Conservation (phyloP, 2,329 filamentous ascomycete genomes). For the Periconia sp. region DNA sequence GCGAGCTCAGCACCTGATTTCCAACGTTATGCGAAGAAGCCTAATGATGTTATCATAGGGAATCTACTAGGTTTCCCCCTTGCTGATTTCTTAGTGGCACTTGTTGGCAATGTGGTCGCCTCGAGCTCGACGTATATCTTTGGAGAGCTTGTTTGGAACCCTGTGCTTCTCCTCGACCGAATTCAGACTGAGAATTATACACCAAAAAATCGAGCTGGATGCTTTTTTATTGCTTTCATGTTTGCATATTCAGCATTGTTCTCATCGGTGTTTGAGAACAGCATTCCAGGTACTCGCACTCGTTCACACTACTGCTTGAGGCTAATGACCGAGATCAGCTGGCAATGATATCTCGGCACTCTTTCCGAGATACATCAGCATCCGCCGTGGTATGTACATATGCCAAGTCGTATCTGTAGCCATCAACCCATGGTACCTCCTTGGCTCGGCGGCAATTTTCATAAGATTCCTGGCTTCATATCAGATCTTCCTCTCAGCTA, state of each 20-base stretch:
- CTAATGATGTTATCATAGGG: conserved; percentile 50
- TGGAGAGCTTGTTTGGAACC: conserved; percentile 46
- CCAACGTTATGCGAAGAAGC: conserved; percentile 50
- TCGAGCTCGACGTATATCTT: conserved; percentile 39
- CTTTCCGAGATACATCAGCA: conserved; percentile 47
- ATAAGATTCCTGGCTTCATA: conserved; percentile 51
- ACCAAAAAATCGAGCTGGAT: conserved; percentile 43
- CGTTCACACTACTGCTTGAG: conserved; percentile 35
- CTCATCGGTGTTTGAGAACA: conserved; percentile 53
- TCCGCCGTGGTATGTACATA: conserved; percentile 50
- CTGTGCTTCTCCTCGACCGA: conserved; percentile 43
- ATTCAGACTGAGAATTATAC: conserved; percentile 29
- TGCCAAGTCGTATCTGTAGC: conserved; percentile 43
- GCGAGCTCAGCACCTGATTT: conserved; percentile 40
- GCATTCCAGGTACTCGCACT: conserved; percentile 21
- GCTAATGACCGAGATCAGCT: conserved; percentile 17
- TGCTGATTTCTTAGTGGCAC: conserved; percentile 45
- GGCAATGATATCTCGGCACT: background rate
- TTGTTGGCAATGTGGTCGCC: conserved; percentile 50
- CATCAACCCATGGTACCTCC: conserved; percentile 49
- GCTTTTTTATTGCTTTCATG: conserved; percentile 50
- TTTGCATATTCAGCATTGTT: conserved; percentile 54
- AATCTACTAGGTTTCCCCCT: conserved; percentile 51
- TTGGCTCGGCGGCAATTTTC: conserved; percentile 44
- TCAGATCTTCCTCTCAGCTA: conserved; percentile 45